Evolutionary conservation across 1,284 basidiomycete genomes (phyloP).

Genomic region (Apiotrichum laibachii): DNA sequence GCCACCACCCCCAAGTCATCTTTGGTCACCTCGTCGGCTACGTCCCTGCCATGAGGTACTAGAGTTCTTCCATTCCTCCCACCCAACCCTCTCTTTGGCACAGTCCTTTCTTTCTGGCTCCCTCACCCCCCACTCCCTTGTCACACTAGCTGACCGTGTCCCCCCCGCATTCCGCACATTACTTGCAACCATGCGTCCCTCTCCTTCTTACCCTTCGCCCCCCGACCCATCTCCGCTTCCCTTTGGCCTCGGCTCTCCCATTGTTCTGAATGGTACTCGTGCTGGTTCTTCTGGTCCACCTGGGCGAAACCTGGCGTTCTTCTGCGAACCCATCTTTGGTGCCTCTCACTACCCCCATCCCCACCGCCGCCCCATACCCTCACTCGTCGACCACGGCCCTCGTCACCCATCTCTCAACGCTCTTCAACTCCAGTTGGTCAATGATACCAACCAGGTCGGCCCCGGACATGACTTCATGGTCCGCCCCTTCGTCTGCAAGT

Average conservation of each 20-base stretch:
- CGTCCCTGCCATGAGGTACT: neutral
- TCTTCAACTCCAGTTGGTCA: slow-evolving; percentile 39
- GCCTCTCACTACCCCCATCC: neutral
- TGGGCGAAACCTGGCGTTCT: neutral
- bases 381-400: neutral
- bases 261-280: neutral
- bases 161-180: slow-evolving; percentile 1
- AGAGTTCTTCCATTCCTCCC: no score
- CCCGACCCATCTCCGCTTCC: slow-evolving; percentile 3
- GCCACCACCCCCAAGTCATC: slow-evolving; percentile 6
- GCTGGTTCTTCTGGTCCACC: neutral
- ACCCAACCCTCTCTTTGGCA: neutral
- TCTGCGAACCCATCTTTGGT: no score
- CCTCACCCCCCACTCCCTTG: neutral
- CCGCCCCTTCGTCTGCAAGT: slow-evolving; percentile 49
- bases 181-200: slow-evolving; percentile 1
- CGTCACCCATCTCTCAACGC: neutral
- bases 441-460: slow-evolving; percentile 45
- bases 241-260: neutral
- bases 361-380: neutral
- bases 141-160: neutral
- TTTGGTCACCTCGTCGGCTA: slow-evolving; percentile 14
- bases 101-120: neutral
- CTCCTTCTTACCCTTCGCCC: slow-evolving; percentile 10
- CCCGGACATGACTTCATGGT: slow-evolving; percentile 34